Evolutionary conservation across 75 land plant genomes (phyloP).

Genomic region (Larix kaempferi): DNA sequence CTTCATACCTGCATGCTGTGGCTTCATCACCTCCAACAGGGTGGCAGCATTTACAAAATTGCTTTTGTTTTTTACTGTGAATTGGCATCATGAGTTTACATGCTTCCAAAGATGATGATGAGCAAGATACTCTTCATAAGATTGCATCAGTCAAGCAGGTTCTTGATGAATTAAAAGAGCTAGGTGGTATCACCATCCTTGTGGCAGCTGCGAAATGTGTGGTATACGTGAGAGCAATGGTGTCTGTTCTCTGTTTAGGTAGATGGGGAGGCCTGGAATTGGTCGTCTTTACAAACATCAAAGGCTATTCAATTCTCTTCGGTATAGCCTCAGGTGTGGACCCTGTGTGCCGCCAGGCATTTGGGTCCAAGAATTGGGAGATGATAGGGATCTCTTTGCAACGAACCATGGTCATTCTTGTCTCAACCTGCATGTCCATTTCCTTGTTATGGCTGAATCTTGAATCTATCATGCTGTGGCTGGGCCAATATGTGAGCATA

Average conservation of each 20-base stretch:
- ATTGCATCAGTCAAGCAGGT: slow-evolving; percentile 24
- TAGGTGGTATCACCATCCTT: slow-evolving; percentile 67
- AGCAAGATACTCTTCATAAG: neutral
- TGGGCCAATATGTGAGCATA: slow-evolving; percentile 72
- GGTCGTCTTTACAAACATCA: slow-evolving; percentile 92
- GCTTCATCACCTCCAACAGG: no score
- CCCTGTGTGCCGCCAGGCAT: slow-evolving; percentile 86
- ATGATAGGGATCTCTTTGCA: slow-evolving; percentile 68
- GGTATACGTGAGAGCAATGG: slow-evolving; percentile 65
- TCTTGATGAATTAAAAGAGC: slow-evolving; percentile 58
- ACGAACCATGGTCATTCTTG: slow-evolving; percentile 64
- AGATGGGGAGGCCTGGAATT: slow-evolving; percentile 76
- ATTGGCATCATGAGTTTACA: no score
- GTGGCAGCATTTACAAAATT: no score
- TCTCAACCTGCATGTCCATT: slow-evolving; percentile 65
- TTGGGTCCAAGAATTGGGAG: slow-evolving; percentile 66
- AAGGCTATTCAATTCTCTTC: slow-evolving; percentile 86
- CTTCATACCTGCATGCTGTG: no score
- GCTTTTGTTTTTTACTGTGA: no score
- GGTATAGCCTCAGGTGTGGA: slow-evolving; percentile 88
- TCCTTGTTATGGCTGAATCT: slow-evolving; percentile 68
- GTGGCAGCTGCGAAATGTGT: slow-evolving; percentile 72
- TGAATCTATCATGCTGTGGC: slow-evolving; percentile 33
- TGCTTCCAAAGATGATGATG: neutral
- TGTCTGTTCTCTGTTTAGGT: slow-evolving; percentile 82